A percentile compares a stretch with the other conserved stretches of the same genome.
These are phyloP conservation scores for Favolaschia claudopus DNA, from an alignment of 768 basidiomycete genomes.

Conservation along the genomic window DNA sequence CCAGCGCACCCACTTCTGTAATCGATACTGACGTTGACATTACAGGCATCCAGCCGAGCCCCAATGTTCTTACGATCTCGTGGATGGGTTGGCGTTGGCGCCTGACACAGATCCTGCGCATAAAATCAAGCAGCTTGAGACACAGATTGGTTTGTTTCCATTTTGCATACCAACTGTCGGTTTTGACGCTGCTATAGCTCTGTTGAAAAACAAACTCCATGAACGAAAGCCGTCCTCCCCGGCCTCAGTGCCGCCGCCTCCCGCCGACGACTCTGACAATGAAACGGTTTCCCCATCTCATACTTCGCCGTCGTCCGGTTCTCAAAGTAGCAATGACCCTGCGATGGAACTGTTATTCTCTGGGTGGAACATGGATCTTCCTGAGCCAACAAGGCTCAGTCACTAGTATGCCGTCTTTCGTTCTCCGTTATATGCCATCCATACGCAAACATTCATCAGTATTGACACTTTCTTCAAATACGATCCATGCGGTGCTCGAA, in stretches of 20 bases:
- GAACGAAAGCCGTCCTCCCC: constrained; percentile 55
- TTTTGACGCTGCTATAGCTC: constrained; percentile 48
- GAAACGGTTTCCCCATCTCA: constrained; percentile 55
- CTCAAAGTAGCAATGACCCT: constrained; percentile 54
- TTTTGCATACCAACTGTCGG: constrained; percentile 5
- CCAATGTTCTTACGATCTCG: constrained; percentile 86
- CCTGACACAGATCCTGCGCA: constrained; percentile 82
- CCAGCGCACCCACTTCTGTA: constrained; percentile 4
- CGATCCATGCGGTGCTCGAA: constrained; percentile 86
- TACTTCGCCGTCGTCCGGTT: constrained; percentile 46
- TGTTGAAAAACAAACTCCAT: constrained; percentile 67
- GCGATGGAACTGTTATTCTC: constrained; percentile 73
- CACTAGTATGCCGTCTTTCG: constrained; percentile 70
- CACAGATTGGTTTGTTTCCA: constrained; percentile 67
- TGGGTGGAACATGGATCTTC: constrained; percentile 88
- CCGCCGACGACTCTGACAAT: constrained; percentile 31
- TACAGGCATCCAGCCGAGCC: constrained; percentile 88
- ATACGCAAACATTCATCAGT: constrained; percentile 45
- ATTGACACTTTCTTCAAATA: constrained; percentile 89
- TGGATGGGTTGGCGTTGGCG: constrained; percentile 80
- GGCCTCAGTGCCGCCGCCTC: constrained; percentile 42
- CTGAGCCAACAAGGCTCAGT: constrained; percentile 73
- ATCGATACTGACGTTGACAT: constrained; percentile 18
- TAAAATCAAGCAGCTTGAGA: constrained; percentile 79
- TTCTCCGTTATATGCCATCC: constrained; percentile 6